Percentiles rank a stretch among this genome's conserved stretches.
Conservation (phyloP, 2,329 filamentous ascomycete genomes). For the Macroventuria anomochaeta region DNA sequence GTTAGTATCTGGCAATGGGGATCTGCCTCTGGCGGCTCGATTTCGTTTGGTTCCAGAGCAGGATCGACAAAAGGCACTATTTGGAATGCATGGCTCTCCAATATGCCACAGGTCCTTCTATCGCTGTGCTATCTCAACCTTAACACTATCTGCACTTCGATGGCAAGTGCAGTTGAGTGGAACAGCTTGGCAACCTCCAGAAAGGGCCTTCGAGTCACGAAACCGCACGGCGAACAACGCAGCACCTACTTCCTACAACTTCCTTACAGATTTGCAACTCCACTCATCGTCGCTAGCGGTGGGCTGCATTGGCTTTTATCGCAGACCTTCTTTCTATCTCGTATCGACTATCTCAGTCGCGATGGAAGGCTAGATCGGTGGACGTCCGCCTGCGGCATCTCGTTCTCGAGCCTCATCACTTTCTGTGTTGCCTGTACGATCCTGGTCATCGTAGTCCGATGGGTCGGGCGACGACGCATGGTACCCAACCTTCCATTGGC, state of each 20-base stretch:
- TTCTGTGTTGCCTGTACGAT: constrained; percentile 74
- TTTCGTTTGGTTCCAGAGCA: neutral
- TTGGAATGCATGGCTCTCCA: constrained; percentile 50
- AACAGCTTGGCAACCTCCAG: constrained; percentile 42
- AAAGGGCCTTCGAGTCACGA: constrained; percentile 50
- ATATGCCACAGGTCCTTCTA: constrained; percentile 56
- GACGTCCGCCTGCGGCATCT: neutral
- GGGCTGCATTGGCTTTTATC: constrained; percentile 55
- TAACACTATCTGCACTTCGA: constrained; percentile 56
- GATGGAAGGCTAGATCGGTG: neutral
- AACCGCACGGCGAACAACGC: constrained; percentile 41
- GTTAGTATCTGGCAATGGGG: neutral
- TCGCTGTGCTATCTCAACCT: constrained; percentile 56
- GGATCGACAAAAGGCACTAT: too few relatives aligned
- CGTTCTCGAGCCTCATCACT: neutral
- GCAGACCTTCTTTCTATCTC: constrained; percentile 50
- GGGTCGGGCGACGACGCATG: neutral
- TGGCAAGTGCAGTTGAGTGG: constrained; percentile 58
- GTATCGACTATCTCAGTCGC: neutral
- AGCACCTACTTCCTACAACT: constrained; percentile 52
- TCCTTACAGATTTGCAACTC: constrained; percentile 48
- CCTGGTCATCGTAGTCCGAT: constrained; percentile 66
- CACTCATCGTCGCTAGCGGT: constrained; percentile 42
- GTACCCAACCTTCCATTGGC: constrained; percentile 67
- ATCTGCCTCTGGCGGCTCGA: neutral